Evolutionary conservation across 2,329 filamentous ascomycete genomes (phyloP).

Genomic region (Fusarium sp.): DNA sequence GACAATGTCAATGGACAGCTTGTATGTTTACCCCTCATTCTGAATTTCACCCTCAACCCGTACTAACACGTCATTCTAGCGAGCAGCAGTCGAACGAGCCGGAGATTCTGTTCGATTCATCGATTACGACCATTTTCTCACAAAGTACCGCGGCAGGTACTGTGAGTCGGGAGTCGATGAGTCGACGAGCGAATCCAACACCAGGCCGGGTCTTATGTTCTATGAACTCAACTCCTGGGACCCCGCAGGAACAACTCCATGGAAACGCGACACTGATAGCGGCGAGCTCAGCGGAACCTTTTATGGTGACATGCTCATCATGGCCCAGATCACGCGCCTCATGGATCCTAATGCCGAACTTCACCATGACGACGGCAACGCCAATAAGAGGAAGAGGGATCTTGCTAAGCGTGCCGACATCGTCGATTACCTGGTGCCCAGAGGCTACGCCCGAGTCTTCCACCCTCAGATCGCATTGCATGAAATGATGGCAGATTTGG

Average conservation of each 20-base stretch:
- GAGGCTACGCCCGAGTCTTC: conserved; percentile 14
- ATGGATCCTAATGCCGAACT: conserved; percentile 17
- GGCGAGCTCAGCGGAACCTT: conserved; percentile 23
- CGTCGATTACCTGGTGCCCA: conserved; percentile 10
- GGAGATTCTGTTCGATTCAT: conserved; percentile 9
- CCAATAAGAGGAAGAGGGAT: too few relatives aligned
- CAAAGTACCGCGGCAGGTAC: conserved; percentile 6
- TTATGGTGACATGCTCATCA: conserved; percentile 23
- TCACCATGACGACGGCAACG: conserved; percentile 6
- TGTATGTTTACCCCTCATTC: background rate
- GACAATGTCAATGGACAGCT: background rate
- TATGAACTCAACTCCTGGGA: conserved; percentile 27
- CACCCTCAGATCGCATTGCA: conserved; percentile 20
- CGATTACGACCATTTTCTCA: background rate
- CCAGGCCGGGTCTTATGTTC: conserved; percentile 12
- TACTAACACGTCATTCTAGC: too few relatives aligned
- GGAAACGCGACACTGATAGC: conserved; percentile 6
- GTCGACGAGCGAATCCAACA: conserved; percentile 10
- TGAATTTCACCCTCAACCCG: too few relatives aligned
- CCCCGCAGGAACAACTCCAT: conserved; percentile 5
- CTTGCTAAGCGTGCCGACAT: conserved; percentile 2
- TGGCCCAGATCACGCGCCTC: conserved; percentile 7
- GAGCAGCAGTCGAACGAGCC: conserved; percentile 7
- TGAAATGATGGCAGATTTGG: background rate
- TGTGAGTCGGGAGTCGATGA: conserved; percentile 23